Percentiles rank a stretch among this genome's conserved stretches.
Conservation (phyloP, 192 early-diverging fungal species). For the Entomortierella lignicola region DNA sequence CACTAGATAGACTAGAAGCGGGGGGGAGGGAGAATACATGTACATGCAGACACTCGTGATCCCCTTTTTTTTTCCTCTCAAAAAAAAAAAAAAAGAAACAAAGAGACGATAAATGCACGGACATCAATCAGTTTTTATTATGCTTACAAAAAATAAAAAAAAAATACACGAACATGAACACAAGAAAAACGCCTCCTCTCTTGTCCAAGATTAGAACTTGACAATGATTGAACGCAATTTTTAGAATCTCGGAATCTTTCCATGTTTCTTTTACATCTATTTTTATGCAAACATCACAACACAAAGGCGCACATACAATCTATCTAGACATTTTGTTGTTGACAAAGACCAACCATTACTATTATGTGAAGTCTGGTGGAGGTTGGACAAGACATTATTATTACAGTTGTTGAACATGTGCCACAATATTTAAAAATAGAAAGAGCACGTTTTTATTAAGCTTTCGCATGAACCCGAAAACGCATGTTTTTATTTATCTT, state of each 20-base stretch:
- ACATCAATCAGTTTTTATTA: neutral
- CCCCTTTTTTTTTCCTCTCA: neutral
- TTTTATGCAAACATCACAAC: neutral
- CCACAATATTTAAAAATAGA: neutral
- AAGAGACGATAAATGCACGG: neutral
- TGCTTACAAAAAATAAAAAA: neutral
- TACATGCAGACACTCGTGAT: neutral
- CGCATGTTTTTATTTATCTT: neutral
- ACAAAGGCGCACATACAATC: neutral
- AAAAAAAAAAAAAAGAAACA: conserved; percentile 3
- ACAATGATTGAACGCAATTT: neutral
- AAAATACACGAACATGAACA: no score
- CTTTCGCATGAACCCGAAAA: neutral
- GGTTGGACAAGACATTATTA: no score
- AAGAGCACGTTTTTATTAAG: neutral
- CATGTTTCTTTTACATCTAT: no score
- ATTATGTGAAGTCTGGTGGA: no score
- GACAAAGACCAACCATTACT: no score
- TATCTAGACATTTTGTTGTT: neutral
- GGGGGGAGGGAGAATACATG: neutral
- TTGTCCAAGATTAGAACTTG: neutral
- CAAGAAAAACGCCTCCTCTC: neutral
- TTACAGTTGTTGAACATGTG: neutral
- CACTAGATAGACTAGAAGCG: neutral
- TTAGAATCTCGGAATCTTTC: no score